A percentile compares a stretch with the other conserved stretches of the same genome.
phyloP scores from a whole-genome alignment of 1,284 basidiomycete species.

The Mixia osmundae region DNA sequence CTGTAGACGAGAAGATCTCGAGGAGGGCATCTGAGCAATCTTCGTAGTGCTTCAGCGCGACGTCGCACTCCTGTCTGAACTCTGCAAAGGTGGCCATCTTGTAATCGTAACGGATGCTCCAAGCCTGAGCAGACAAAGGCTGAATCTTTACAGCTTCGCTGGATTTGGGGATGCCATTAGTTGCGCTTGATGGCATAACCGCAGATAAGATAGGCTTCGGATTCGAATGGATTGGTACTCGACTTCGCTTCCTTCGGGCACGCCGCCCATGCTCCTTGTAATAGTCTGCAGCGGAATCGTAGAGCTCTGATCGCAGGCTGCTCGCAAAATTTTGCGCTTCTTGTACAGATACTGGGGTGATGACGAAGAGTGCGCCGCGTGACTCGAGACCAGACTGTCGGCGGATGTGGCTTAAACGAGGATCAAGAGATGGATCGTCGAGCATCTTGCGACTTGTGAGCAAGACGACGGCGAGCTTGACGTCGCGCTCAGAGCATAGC shows the following conservation, averaged over 20 bases:
- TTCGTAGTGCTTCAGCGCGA: conserved; percentile 77
- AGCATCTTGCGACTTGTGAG: conserved; percentile 62
- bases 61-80: conserved; percentile 67
- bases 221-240: conserved; percentile 16
- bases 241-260: conserved; percentile 63
- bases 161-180: conserved; percentile 13
- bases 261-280: conserved; percentile 79
- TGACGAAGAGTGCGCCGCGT: conserved; percentile 72
- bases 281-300: conserved; percentile 70
- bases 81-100: conserved; percentile 93
- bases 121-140: too few species aligned
- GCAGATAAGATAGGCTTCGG: not conserved
- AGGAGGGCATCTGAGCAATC: conserved; percentile 60
- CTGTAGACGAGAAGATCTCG: conserved; percentile 48
- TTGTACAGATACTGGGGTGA: conserved; percentile 58
- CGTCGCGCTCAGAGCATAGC: conserved; percentile 51
- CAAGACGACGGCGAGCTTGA: conserved; percentile 87
- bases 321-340: conserved; percentile 67
- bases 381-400: conserved; percentile 71
- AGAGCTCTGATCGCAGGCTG: conserved; percentile 64
- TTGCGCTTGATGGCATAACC: too few species aligned
- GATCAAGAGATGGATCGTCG: conserved; percentile 60
- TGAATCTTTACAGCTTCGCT: conserved; percentile 27
- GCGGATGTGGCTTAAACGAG: conserved; percentile 58
- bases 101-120: conserved; percentile 90